These are phyloP conservation scores for Cubamyces lactineus DNA, from an alignment of 768 basidiomycete species.

Conservation along the genomic window DNA sequence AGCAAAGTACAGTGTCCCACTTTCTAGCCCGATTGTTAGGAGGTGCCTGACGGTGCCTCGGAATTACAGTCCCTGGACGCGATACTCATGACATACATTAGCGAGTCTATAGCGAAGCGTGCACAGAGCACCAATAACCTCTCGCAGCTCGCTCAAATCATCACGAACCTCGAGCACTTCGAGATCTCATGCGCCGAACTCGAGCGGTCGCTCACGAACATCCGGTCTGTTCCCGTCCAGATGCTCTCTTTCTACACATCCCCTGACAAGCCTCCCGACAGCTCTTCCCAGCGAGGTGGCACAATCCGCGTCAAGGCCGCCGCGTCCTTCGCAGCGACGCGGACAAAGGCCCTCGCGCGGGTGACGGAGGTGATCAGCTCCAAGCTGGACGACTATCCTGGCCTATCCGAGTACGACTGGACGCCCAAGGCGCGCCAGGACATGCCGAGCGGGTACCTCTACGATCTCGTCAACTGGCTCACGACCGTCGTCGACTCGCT, in stretches of 20 bases:
- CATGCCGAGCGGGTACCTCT: slow-evolving; percentile 90
- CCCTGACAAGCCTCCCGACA: slow-evolving; percentile 35
- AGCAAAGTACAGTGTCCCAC: slow-evolving; percentile 62
- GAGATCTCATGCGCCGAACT: slow-evolving; percentile 83
- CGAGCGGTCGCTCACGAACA: slow-evolving; percentile 78
- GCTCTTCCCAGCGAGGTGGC: slow-evolving; percentile 83
- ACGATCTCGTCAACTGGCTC: slow-evolving; percentile 95
- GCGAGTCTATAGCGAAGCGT: slow-evolving; percentile 74
- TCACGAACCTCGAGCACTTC: slow-evolving; percentile 92
- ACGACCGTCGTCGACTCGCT: slow-evolving; percentile 94
- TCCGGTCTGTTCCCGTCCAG: slow-evolving; percentile 56
- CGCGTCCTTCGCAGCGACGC: slow-evolving; percentile 67
- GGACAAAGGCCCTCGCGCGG: slow-evolving; percentile 69
- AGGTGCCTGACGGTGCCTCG: slow-evolving; percentile 4
- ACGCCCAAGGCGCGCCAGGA: slow-evolving; percentile 70
- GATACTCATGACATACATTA: slow-evolving; percentile 76
- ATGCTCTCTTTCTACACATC: neutral
- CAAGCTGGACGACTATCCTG: slow-evolving; percentile 96
- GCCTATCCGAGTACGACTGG: slow-evolving; percentile 95
- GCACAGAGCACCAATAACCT: slow-evolving; percentile 76
- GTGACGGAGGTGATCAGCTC: slow-evolving; percentile 84
- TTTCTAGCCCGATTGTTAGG: neutral
- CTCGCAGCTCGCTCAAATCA: slow-evolving; percentile 90
- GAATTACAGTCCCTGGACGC: slow-evolving; percentile 76
- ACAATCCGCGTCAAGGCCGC: slow-evolving; percentile 69